These are phyloP conservation scores for Lactarius evosmus DNA, from an alignment of 768 basidiomycete species.

Conservation along the genomic window DNA sequence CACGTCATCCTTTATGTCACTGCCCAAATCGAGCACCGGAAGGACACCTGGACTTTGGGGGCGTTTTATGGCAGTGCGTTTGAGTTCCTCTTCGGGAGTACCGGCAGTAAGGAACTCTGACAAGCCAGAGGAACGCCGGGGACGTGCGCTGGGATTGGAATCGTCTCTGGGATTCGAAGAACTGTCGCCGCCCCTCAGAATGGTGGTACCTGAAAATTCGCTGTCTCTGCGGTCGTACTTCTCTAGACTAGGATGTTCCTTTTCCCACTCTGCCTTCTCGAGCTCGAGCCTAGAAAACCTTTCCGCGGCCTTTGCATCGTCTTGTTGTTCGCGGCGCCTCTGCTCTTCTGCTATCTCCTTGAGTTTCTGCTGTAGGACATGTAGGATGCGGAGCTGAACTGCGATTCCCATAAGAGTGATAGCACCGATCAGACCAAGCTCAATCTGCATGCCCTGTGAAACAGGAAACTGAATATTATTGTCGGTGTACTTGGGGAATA, in stretches of 20 bases:
- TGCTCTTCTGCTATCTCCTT: constrained; percentile 77
- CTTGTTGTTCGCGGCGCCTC: constrained; percentile 66
- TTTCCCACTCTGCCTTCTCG: constrained; percentile 86
- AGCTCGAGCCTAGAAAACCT: constrained; percentile 59
- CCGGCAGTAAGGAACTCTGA: constrained; percentile 72
- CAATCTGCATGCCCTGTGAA: constrained; percentile 88
- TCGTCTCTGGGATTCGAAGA: constrained; percentile 45
- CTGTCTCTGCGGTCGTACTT: constrained; percentile 65
- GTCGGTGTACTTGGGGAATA: constrained; percentile 75
- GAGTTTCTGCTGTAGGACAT: constrained; percentile 73
- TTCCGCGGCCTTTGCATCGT: constrained; percentile 69
- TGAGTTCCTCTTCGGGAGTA: constrained; percentile 58
- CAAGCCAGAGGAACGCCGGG: constrained; percentile 60
- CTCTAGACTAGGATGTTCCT: constrained; percentile 64
- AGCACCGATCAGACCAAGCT: constrained; percentile 83
- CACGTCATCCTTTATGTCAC: constrained; percentile 70
- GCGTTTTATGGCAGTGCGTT: constrained; percentile 44
- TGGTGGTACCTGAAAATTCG: constrained; percentile 56
- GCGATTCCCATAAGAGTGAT: constrained; percentile 83
- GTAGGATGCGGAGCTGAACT: constrained; percentile 84
- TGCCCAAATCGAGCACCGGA: constrained; percentile 71
- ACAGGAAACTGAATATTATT: constrained; percentile 76
- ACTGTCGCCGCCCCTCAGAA: constrained; percentile 55
- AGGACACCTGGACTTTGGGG: constrained; percentile 55
- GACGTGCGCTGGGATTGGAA: constrained; percentile 52